A percentile compares a stretch with the other conserved stretches of the same genome.
phyloP scores from a whole-genome alignment of 176 grass and related monocot genomes.

The Oryza longistaminata region DNA sequence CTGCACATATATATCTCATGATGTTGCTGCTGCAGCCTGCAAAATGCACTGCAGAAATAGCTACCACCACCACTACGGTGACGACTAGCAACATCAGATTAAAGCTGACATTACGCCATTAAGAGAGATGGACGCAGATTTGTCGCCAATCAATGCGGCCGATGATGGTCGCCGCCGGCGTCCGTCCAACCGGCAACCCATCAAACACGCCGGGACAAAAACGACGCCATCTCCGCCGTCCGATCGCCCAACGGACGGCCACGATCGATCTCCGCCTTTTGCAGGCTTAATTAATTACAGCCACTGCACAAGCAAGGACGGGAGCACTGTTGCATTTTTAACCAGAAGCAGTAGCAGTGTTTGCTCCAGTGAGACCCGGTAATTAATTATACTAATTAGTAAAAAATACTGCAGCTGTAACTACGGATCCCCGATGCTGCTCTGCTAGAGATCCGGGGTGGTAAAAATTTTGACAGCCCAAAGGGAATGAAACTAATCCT shows the following conservation, averaged over 20 bases:
- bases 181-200: neutral
- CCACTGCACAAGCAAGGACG: neutral
- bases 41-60: too few species aligned
- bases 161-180: neutral
- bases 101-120: neutral
- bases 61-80: too few species aligned
- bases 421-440: neutral
- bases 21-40: too few species aligned
- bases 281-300: slow-evolving; percentile 10
- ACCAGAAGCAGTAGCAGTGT: neutral
- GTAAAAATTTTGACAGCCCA: neutral
- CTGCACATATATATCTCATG: neutral
- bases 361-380: neutral
- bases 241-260: neutral
- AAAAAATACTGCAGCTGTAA: neutral
- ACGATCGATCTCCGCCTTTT: neutral
- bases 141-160: neutral
- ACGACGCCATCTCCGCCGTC: neutral
- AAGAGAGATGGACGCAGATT: neutral
- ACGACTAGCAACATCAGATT: neutral
- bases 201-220: neutral
- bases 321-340: slow-evolving; percentile 28
- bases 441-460: neutral
- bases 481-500: neutral
- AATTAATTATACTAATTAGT: too few species aligned